Base-by-base conservation (phyloP, 2,329 filamentous ascomycete genomes). In the Cadophora luteo-olivacea region DNA sequence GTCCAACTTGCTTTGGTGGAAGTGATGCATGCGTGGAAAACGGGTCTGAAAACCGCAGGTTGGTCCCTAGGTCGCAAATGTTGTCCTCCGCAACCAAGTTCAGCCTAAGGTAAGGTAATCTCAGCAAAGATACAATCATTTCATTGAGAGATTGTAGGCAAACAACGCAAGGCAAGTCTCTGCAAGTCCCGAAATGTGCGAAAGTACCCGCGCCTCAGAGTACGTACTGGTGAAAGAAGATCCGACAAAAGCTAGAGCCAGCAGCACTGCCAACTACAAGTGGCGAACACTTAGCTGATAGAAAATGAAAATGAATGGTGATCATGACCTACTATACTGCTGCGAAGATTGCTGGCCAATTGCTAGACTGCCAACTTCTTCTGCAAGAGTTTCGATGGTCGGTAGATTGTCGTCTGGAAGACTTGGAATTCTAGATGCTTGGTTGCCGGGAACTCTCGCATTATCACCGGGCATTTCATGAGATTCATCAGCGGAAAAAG, bases 281-380 rank as follows among this genome's bases (percentile, higher is more conserved):
- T 9, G 12, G 41, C 9, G 49, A 24, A 19, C 9, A 9, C 38
- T 45, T 9, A 32, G 25, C 38, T 2, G 5, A 9, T 25, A 7
- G 4, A 9, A n/a, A 22, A 9, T 16, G 45, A 4, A 8, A 19
- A 22, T 49, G 45, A 22, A 49, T 49, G 5, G 19, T 49, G 29
- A 11, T 12, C 45, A n/a, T 29, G n/a, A 32, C 60, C 22, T 48
- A 61, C 60, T 48, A 8, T 49, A 48, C n/a, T 48, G 60, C 14
- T 61, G 60, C 22, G n/a, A 61, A n/a, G 8, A 25, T 12, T 32
- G 60, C 29, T 61, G 24, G n/a, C 60, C 25, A 4, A 61, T 12
- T 33, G 60, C 38, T n/a, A 49, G 24, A 61, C 38, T 61, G 38
- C 60, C 41, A 25, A 61, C 60, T 61, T 61, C 60, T 14, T 49